A percentile compares a stretch with the other conserved stretches of the same genome.
Evolutionary conservation across 139 green algal genomes (phyloP).

Genomic region (Ostreobium quekettii): DNA sequence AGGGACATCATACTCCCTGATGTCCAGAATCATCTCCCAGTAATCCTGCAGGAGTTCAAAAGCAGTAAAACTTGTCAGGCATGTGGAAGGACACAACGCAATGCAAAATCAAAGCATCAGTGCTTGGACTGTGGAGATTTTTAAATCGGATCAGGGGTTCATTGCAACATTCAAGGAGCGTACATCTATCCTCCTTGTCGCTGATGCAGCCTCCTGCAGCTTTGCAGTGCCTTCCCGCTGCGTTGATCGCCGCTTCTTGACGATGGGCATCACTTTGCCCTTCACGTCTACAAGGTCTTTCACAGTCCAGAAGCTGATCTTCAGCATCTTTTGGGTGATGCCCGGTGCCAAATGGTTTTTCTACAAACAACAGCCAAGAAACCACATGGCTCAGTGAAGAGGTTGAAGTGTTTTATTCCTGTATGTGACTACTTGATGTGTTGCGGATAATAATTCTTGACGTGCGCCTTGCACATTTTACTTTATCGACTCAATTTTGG

Average conservation of each 20-base stretch:
- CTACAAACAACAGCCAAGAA: slow-evolving; percentile 34
- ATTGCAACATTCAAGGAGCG: slow-evolving; percentile 21
- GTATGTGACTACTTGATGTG: no score
- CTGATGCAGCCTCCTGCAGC: no score
- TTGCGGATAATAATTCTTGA: no score
- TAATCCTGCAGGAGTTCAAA: slow-evolving; percentile 58
- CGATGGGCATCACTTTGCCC: slow-evolving; percentile 60
- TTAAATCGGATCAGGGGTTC: no score
- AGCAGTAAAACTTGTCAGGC: no score
- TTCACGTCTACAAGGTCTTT: slow-evolving; percentile 81
- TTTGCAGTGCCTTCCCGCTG: no score
- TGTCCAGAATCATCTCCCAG: slow-evolving; percentile 65
- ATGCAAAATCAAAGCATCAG: no score
- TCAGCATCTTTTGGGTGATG: slow-evolving; percentile 71
- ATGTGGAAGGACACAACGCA: no score
- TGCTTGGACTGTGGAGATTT: no score
- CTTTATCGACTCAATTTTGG: no score
- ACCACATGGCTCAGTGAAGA: background rate
- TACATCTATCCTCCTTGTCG: slow-evolving; percentile 27
- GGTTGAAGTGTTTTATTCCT: background rate
- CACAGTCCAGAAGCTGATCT: slow-evolving; percentile 74
- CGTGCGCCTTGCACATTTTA: no score
- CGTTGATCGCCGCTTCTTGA: slow-evolving; percentile 53
- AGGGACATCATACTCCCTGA: slow-evolving; percentile 94
- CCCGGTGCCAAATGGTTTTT: slow-evolving; percentile 96